phyloP scores from a whole-genome alignment of 257 asterid genomes.

The Scutellaria baicalensis region DNA sequence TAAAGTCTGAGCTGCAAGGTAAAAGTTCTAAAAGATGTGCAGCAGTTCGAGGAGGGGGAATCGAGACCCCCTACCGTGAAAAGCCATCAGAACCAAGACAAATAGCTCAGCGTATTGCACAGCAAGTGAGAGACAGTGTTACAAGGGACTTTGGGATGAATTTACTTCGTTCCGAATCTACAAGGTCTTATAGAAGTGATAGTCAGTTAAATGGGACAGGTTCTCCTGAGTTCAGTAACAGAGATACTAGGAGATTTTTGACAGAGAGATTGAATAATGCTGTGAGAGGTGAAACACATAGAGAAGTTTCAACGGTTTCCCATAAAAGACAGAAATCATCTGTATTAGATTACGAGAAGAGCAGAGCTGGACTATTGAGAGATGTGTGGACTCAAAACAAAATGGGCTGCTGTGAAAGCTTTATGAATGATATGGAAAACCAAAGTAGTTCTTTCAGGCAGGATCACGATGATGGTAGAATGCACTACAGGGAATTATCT shows the following conservation, averaged over 20 bases:
- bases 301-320: conserved; percentile 26
- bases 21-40: conserved; percentile 36
- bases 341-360: conserved; percentile 21
- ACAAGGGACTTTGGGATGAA: conserved; percentile 46
- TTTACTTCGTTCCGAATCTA: conserved; percentile 67
- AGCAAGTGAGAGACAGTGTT: conserved; percentile 62
- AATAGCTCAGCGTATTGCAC: conserved; percentile 73
- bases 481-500: conserved; percentile 38
- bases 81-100: conserved; percentile 65
- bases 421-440: conserved; percentile 31
- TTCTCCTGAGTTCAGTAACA: conserved; percentile 54
- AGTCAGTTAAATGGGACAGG: conserved; percentile 36
- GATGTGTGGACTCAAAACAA: conserved; percentile 19
- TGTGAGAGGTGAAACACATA: conserved; percentile 49
- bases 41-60: conserved; percentile 61
- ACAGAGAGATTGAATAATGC: conserved; percentile 60
- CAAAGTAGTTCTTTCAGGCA: conserved; percentile 48
- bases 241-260: conserved; percentile 57
- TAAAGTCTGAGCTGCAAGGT: conserved; percentile 62
- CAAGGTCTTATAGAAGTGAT: conserved; percentile 64
- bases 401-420: conserved; percentile 18
- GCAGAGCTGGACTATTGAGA: conserved; percentile 27
- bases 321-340: conserved; percentile 30
- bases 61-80: conserved; percentile 62
- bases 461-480: conserved; percentile 27